A percentile compares a stretch with the other conserved stretches of the same genome.
Conservation (phyloP, 768 basidiomycete genomes). For the Calocybe indica region DNA sequence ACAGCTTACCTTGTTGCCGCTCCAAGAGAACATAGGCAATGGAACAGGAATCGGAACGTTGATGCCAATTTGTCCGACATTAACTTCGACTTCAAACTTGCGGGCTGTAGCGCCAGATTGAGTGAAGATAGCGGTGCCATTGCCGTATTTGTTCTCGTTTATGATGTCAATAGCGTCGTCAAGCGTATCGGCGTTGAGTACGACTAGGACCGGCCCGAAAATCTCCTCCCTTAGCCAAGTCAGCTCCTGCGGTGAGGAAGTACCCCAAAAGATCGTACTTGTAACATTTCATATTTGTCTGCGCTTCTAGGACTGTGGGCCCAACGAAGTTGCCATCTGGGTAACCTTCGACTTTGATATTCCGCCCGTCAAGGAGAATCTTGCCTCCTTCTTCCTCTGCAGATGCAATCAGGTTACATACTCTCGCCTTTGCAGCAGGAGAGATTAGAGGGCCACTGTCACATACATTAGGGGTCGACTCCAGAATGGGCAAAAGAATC, state of each 20-base stretch:
- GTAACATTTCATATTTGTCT: slow-evolving; percentile 83
- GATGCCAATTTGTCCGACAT: slow-evolving; percentile 90
- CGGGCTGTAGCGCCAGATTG: slow-evolving; percentile 94
- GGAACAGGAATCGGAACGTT: slow-evolving; percentile 94
- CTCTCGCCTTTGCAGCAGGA: slow-evolving; percentile 73
- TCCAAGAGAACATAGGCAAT: slow-evolving; percentile 91
- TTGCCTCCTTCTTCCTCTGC: slow-evolving; percentile 77
- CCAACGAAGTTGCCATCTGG: slow-evolving; percentile 92
- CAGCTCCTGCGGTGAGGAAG: no score
- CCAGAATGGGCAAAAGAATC: slow-evolving; percentile 7
- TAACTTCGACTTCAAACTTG: slow-evolving; percentile 83
- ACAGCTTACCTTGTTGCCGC: slow-evolving; percentile 72
- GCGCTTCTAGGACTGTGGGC: slow-evolving; percentile 83
- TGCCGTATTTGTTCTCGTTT: slow-evolving; percentile 88
- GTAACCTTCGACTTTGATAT: slow-evolving; percentile 61
- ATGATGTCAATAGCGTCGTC: slow-evolving; percentile 89
- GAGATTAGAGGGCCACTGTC: slow-evolving; percentile 76
- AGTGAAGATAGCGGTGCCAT: slow-evolving; percentile 94
- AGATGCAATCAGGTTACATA: slow-evolving; percentile 68
- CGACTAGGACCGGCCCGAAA: slow-evolving; percentile 85
- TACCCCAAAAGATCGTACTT: slow-evolving; percentile 40
- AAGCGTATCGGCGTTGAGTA: slow-evolving; percentile 74
- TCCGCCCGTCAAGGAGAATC: slow-evolving; percentile 83
- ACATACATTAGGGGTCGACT: slow-evolving; percentile 3
- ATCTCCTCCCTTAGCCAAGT: slow-evolving; percentile 70